Base-by-base conservation (phyloP, 1,284 basidiomycete genomes). In the Ganoderma sinense region DNA sequence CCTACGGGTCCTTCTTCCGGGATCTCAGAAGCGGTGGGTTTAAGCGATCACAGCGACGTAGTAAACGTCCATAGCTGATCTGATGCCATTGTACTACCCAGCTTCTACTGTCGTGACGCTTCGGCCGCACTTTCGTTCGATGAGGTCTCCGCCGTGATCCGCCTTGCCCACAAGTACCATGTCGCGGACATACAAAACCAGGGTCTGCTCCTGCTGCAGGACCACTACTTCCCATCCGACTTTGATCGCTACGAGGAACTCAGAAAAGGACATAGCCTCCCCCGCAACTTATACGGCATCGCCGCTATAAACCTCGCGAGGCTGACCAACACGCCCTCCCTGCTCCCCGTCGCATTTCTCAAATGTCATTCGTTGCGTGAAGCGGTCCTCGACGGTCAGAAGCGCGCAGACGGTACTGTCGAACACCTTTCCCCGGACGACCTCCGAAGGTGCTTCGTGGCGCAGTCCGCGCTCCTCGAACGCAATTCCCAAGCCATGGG, bases 221-320 rank as follows among this genome's bases (percentile, higher is more conserved):
- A 26, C 48, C 11, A 23, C 8, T 51, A 26, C 48, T 51, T 51
- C 23, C 23, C 48, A 3, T 51, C 48, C 10, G 23, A 51, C 23
- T 26, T 51, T 23, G 23, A 51, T 26, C 48, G 10, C n/a, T 51
- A 51, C 23, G 48, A 51, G 10, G 48, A 51, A 51, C 48, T 11
- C 23, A 51, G 48, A n/a, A 51, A 23, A 26, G 6, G 13, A 5
- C 0, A 4, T 51, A 26, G 4, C 2, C 1, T 26, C 48, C 3
- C n/a, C 5, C n/a, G 2, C 0, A 8, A 29, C n/a, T n/a, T n/a
- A 23, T 26, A 62, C 26, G 60, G 13, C 43, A 67, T 70, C 62
- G 36, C 33, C n/a, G 69, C 58, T n/a, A 45, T 67, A 29, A 70
- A 70, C 26, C 1, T 70, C n/a, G 65, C 69, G 1, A 51, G 65